These are phyloP conservation scores for Fremontodendron californicum DNA, from an alignment of 345 rosid species.

Conservation along the genomic window DNA sequence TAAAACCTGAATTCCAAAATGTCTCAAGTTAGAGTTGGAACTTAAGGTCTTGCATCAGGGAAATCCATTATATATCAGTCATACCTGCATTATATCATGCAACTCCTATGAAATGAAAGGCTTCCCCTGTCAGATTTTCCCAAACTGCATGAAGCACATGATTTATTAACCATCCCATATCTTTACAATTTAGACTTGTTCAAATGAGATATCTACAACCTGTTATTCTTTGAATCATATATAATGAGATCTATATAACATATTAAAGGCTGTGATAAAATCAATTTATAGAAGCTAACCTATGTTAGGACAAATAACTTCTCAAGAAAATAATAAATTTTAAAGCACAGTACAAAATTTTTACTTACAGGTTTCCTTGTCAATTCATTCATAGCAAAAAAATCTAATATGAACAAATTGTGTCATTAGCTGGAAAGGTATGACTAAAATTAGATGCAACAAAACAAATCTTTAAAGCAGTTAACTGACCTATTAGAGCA, in stretches of 20 bases:
- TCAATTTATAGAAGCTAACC: not conserved
- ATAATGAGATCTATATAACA: not conserved
- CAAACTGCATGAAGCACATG: not conserved
- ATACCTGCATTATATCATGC: not conserved
- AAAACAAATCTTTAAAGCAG: slow-evolving; percentile 17
- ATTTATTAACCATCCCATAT: not conserved
- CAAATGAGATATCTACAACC: not conserved
- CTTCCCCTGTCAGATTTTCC: not conserved
- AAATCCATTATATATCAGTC: not conserved
- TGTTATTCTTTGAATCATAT: not conserved
- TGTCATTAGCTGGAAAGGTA: not conserved
- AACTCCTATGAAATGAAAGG: not conserved
- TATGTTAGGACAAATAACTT: not conserved
- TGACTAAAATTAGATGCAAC: not conserved
- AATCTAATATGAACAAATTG: not conserved
- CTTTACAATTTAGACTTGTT: not conserved
- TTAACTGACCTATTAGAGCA: slow-evolving; percentile 82
- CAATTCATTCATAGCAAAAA: not conserved
- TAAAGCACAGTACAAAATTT: not conserved
- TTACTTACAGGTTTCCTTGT: not conserved
- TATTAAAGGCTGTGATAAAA: not conserved
- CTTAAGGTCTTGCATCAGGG: not conserved
- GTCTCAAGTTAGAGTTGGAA: not conserved
- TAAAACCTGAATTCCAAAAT: not conserved
- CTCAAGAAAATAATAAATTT: not conserved